Conservation (phyloP, 2,329 filamentous ascomycete species). For the Microsporum audouinii region DNA sequence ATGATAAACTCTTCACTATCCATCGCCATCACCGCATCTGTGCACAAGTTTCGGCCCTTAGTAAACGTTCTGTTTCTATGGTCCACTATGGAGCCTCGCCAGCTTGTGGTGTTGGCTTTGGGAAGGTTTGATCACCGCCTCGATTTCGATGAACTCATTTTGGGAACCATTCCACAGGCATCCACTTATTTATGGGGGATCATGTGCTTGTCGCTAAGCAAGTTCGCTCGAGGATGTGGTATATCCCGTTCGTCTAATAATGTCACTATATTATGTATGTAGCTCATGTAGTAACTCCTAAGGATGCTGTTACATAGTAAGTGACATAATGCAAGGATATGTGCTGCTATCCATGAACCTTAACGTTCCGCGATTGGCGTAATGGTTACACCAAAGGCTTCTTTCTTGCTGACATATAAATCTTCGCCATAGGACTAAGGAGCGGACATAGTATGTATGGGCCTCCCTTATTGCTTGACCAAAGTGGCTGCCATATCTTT, state of each 20-base stretch:
- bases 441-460: too few species aligned
- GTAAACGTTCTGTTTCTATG: constrained; percentile 3
- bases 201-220: not conserved
- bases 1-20: constrained; percentile 30
- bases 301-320: too few species aligned
- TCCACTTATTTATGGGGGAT: not conserved
- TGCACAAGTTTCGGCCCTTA: not conserved
- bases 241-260: not conserved
- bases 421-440: too few species aligned
- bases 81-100: not conserved
- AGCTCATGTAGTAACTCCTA: too few species aligned
- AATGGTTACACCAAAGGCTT: too few species aligned
- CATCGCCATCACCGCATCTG: constrained; percentile 13
- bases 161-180: constrained; percentile 16
- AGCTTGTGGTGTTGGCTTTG: not conserved
- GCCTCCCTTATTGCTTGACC: too few species aligned
- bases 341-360: too few species aligned
- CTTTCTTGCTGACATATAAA: too few species aligned
- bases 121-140: constrained; percentile 24
- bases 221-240: not conserved
- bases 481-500: too few species aligned
- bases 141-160: constrained; percentile 37
- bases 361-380: too few species aligned
- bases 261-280: too few species aligned
- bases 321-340: too few species aligned